Percentiles rank a stretch among this genome's conserved stretches.
phyloP scores from a whole-genome alignment of 129 eudicot species.

The Ambrosia trifida region DNA sequence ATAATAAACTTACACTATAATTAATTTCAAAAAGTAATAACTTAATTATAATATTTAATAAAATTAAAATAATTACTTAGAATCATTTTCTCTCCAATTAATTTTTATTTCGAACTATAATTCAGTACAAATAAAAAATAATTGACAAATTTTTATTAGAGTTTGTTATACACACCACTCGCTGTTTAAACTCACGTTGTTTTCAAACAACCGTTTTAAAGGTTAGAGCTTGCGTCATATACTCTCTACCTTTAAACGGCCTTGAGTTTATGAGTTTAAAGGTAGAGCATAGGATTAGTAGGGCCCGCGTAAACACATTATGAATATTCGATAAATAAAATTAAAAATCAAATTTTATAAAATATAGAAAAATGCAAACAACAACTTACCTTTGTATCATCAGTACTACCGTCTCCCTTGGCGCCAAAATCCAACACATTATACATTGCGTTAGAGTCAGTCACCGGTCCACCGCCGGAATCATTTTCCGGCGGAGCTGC shows the following conservation, averaged over 20 bases:
- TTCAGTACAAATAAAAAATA: background rate
- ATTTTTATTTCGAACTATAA: background rate
- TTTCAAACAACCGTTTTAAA: no score
- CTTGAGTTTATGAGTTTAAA: no score
- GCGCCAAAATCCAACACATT: slow-evolving; percentile 77
- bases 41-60: background rate
- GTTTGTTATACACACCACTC: no score
- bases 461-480: slow-evolving; percentile 2
- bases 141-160: background rate
- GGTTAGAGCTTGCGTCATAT: no score
- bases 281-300: no score
- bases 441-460: slow-evolving; percentile 29
- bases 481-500: slow-evolving; percentile 32
- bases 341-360: background rate
- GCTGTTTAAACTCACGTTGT: no score
- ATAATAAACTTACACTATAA: background rate
- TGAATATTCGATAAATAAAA: no score
- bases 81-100: background rate
- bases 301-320: no score
- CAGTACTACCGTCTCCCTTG: slow-evolving; percentile 67
- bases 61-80: background rate
- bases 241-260: no score
- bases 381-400: slow-evolving; percentile 68
- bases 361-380: background rate
- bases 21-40: background rate